A percentile compares a stretch with the other conserved stretches of the same genome.
Evolutionary conservation across 345 rosid species (phyloP).

Genomic region (Eucalyptus albens): DNA sequence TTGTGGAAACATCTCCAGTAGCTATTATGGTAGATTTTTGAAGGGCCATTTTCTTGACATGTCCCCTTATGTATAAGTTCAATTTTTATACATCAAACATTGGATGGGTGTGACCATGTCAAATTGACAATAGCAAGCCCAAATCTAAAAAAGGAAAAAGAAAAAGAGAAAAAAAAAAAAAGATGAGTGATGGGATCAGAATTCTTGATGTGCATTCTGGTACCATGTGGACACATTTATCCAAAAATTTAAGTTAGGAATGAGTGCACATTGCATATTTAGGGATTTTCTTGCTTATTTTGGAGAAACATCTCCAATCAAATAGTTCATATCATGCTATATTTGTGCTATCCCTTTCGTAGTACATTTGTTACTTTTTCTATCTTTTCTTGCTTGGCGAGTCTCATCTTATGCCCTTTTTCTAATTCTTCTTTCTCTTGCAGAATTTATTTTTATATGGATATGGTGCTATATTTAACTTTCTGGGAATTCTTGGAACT

Average conservation of each 20-base stretch:
- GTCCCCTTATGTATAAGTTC: neutral
- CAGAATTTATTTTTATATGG: conserved; percentile 49
- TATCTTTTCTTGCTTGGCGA: neutral
- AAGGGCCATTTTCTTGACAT: neutral
- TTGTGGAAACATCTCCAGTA: neutral
- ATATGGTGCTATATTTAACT: conserved; percentile 53
- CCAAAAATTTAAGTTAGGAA: neutral
- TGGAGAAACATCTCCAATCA: neutral
- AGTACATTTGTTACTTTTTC: neutral
- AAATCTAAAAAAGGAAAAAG: neutral
- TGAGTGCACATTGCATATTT: neutral
- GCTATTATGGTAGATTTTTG: neutral
- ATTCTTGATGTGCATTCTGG: neutral
- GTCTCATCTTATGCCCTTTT: neutral
- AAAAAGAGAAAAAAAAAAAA: neutral
- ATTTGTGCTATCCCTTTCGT: neutral
- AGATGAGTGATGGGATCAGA: neutral
- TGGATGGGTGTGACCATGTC: neutral
- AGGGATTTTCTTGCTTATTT: neutral
- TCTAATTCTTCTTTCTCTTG: neutral
- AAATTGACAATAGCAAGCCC: neutral
- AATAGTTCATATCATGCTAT: neutral
- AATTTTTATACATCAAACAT: neutral
- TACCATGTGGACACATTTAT: neutral
- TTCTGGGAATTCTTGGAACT: conserved; percentile 24